Evolutionary conservation across 129 eudicot genomes (phyloP).

Genomic region (Sambucus nigra): DNA sequence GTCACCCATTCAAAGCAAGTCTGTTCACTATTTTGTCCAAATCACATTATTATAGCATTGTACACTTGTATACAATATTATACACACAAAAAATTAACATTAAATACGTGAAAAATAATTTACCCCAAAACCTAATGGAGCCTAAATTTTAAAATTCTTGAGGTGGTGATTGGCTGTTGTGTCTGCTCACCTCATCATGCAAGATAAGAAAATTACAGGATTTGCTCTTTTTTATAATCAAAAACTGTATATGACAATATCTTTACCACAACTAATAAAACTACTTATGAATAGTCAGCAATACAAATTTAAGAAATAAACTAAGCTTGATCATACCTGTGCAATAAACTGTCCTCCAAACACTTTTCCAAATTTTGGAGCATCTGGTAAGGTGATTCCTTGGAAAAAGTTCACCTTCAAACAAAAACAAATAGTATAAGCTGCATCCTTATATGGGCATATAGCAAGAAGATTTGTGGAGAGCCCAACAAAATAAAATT

Average conservation of each 20-base stretch:
- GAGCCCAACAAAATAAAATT: too few species aligned
- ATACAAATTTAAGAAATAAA: not conserved
- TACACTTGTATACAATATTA: too few species aligned
- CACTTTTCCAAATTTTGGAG: conserved; percentile 70
- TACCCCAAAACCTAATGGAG: too few species aligned
- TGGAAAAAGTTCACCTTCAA: conserved; percentile 64
- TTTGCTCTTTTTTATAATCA: too few species aligned
- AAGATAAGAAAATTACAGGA: not conserved
- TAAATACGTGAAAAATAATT: too few species aligned
- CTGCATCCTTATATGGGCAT: too few species aligned
- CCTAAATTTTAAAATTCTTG: not conserved
- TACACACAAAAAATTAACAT: too few species aligned
- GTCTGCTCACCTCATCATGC: not conserved
- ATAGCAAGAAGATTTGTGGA: too few species aligned
- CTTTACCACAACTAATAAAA: not conserved
- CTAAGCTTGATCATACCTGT: conserved; percentile 49
- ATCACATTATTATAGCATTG: too few species aligned
- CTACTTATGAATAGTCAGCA: not conserved
- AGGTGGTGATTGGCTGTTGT: not conserved
- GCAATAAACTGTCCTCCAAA: conserved; percentile 98
- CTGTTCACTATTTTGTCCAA: too few species aligned
- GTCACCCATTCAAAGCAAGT: too few species aligned
- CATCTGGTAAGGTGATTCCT: conserved; percentile 84
- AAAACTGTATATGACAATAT: not conserved
- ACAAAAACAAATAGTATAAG: not conserved